Conservation (phyloP, 208 protist species). For the Trypanosoma cruzi region DNA sequence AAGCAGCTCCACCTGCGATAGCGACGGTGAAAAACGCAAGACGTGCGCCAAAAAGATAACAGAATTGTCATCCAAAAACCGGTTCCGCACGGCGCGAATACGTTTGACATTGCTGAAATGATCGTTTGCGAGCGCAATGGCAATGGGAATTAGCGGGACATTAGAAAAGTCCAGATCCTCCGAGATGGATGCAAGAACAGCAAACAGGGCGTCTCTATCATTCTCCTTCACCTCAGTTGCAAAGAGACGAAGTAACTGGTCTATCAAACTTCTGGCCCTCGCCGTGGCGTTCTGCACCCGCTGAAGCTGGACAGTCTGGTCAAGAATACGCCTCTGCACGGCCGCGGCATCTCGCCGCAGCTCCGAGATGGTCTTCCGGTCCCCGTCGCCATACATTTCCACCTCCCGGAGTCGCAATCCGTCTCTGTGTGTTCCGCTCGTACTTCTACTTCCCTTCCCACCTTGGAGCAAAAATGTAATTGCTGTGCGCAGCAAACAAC, state of each 20-base stretch:
- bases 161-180: conserved; percentile 65
- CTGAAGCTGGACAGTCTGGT: conserved; percentile 71
- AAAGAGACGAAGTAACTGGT: conserved; percentile 84
- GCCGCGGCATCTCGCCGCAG: conserved; percentile 74
- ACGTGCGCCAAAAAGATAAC: conserved; percentile 84
- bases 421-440: background rate
- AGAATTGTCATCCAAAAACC: conserved; percentile 58
- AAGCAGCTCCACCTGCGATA: conserved; percentile 66
- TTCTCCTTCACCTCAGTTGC: conserved; percentile 66
- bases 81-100: conserved; percentile 61
- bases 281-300: conserved; percentile 59
- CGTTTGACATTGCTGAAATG: conserved; percentile 62
- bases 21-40: conserved; percentile 77
- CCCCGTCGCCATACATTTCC: conserved; percentile 86
- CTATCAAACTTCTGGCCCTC: conserved; percentile 71
- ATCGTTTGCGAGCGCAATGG: conserved; percentile 77
- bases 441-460: too few relatives aligned
- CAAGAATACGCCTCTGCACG: conserved; percentile 57
- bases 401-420: background rate
- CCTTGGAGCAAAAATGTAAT: background rate
- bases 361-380: conserved; percentile 85
- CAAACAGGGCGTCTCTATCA: conserved; percentile 59
- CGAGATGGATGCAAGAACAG: conserved; percentile 61
- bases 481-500: background rate
- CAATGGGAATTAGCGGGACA: conserved; percentile 70